Base-by-base conservation (phyloP, 805 yeast species). In the Zygotorulaspora sp. region DNA sequence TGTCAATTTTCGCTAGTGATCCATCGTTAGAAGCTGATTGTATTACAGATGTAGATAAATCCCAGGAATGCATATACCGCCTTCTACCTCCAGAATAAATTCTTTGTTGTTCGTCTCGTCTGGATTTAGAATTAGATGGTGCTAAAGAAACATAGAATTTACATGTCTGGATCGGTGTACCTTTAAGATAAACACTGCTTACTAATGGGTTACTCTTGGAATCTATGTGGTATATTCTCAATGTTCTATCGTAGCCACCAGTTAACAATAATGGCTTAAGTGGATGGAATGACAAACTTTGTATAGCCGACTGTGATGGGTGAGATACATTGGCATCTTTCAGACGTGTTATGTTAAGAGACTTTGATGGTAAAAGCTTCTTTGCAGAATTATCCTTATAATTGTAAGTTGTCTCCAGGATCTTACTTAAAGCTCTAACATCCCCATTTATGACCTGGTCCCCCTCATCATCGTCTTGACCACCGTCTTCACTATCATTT, bases 41-140 rank as follows among this genome's bases (percentile, higher is more conserved):
- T 15, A 45, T 33, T 21, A 46, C 35, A 9, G 90, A 88, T 1
- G 74, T 66, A 11, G 77, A 76, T 35, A 92, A 68, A 61, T 88
- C 89, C 96, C 97, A 89, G 33, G 87, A 80, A 64, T 83, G 86
- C 86, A 92, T 80, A 58, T 81, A 89, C 41, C 85, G 74, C 67
- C 98, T 77, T 65, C 97, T 78, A 43, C 97, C 98, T 44, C 83
- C 95, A 2, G 94, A 84, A 56, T 77, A 81, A 7, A 90, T 44
- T 68, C 65, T 49, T 70, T 67, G 54, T 68, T 72, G 45, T 49
- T 44, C 67, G 7, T 15, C 34, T 2, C 32, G 35, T 2, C 21
- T 24, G 6, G 36, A 30, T n/a, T 26, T 28, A 17, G 45, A 35
- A 10, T 38, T 36, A 23, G 52, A 51, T 5, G n/a, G n/a, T 17